Percentiles rank a stretch among this genome's conserved stretches.
Evolutionary conservation across 2,329 filamentous ascomycete genomes (phyloP).

Genomic region (Cladosporium sphaerospermum): DNA sequence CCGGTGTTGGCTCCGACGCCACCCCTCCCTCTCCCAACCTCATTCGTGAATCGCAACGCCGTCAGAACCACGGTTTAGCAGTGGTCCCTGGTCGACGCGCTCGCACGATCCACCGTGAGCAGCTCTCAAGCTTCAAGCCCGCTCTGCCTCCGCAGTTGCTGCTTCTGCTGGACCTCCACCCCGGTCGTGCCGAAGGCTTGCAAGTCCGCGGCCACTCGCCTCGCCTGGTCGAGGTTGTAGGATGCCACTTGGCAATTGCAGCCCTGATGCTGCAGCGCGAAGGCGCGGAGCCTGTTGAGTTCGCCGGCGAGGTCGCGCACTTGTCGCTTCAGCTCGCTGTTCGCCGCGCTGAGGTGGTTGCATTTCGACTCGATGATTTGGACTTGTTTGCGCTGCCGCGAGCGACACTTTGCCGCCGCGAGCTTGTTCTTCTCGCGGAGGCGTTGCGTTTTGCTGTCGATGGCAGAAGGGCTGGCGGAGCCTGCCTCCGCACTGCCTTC

Average conservation of each 20-base stretch:
- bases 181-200: not conserved
- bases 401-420: conserved; percentile 5
- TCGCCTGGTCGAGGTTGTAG: conserved; percentile 2
- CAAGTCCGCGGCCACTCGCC: not conserved
- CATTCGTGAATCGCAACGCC: too few species aligned
- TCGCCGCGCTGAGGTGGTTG: not conserved
- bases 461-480: too few species aligned
- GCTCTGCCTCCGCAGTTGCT: too few species aligned
- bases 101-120: too few species aligned
- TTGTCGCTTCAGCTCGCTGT: not conserved
- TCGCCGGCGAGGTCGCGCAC: conserved; percentile 1
- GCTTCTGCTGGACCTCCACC: too few species aligned
- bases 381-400: not conserved
- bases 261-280: not conserved
- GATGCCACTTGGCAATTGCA: not conserved
- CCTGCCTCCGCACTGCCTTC: too few species aligned
- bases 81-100: too few species aligned
- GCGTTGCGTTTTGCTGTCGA: not conserved
- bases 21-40: too few species aligned
- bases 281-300: not conserved
- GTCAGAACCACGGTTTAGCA: too few species aligned
- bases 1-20: too few species aligned
- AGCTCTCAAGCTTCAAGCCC: too few species aligned
- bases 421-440: conserved; percentile 9
- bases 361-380: not conserved